These are phyloP conservation scores for Priceomyces melissophilus DNA, from an alignment of 805 yeast genomes.

Conservation along the genomic window DNA sequence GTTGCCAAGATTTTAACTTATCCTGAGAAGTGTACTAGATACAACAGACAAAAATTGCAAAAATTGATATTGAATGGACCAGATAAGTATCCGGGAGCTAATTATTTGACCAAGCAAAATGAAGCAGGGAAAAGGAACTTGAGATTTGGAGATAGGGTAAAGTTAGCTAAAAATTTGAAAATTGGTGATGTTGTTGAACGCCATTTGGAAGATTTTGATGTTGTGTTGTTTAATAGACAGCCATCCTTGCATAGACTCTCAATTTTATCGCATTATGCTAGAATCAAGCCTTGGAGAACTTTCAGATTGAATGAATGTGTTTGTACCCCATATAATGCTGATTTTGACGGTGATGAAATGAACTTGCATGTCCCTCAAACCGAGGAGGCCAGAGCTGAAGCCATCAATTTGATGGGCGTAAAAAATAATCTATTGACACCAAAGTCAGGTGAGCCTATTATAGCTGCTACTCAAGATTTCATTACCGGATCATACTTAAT, in stretches of 20 bases:
- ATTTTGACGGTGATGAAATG: slow-evolving; percentile 99
- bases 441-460: slow-evolving; percentile 96
- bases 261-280: slow-evolving; percentile 92
- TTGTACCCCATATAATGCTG: slow-evolving; percentile 98
- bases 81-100: slow-evolving; percentile 91
- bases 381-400: slow-evolving; percentile 98
- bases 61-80: slow-evolving; percentile 80
- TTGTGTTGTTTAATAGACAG: slow-evolving; percentile 93
- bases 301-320: slow-evolving; percentile 97
- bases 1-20: slow-evolving; percentile 94
- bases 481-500: slow-evolving; percentile 94
- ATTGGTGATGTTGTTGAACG: slow-evolving; percentile 95
- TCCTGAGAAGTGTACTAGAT: slow-evolving; percentile 91
- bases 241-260: slow-evolving; percentile 95
- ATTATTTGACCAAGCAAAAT: slow-evolving; percentile 76
- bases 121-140: slow-evolving; percentile 86
- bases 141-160: slow-evolving; percentile 80
- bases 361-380: slow-evolving; percentile 98
- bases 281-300: slow-evolving; percentile 97
- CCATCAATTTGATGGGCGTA: slow-evolving; percentile 97
- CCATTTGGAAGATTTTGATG: slow-evolving; percentile 95
- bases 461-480: slow-evolving; percentile 99
- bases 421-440: slow-evolving; percentile 93
- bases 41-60: slow-evolving; percentile 77
- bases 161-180: slow-evolving; percentile 69